phyloP scores from a whole-genome alignment of 345 rosid genomes.

The Garcia nutans region DNA sequence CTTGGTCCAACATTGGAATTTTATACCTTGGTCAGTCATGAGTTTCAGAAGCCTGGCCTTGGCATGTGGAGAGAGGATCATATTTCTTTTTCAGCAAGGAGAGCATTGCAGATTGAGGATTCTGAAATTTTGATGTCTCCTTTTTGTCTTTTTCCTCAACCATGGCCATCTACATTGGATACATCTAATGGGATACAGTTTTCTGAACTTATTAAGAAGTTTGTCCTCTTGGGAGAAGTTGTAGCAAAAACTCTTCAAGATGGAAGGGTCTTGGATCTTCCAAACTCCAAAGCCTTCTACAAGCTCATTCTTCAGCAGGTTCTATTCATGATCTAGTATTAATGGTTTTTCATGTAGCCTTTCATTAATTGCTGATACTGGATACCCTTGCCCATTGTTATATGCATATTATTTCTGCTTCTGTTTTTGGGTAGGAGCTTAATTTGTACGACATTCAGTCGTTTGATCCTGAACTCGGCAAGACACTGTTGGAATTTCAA shows the following conservation, averaged over 20 bases:
- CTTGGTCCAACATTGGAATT: conserved; percentile 98
- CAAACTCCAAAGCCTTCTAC: conserved; percentile 82
- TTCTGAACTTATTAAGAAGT: conserved; percentile 54
- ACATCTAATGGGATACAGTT: conserved; percentile 40
- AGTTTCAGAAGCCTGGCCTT: conserved; percentile 72
- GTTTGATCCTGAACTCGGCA: conserved; percentile 79
- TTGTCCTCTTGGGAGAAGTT: conserved; percentile 75
- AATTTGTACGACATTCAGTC: conserved; percentile 73
- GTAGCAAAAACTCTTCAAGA: conserved; percentile 93
- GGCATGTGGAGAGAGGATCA: conserved; percentile 88
- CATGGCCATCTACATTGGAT: conserved; percentile 53
- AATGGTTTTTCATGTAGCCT: background rate
- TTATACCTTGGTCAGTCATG: conserved; percentile 81
- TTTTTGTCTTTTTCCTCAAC: conserved; percentile 80
- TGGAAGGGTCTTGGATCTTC: conserved; percentile 89
- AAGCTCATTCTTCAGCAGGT: conserved; percentile 84
- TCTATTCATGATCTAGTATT: conserved; percentile 5
- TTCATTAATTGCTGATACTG: conserved; percentile 1
- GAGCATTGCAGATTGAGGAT: conserved; percentile 27
- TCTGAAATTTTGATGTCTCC: conserved; percentile 35
- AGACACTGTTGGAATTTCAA: conserved; percentile 75
- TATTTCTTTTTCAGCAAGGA: conserved; percentile 25
- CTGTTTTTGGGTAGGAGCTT: conserved; percentile 57
- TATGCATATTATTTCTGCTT: conserved; percentile 1
- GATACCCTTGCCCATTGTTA: background rate